Conservation (phyloP, 1,284 basidiomycete genomes). For the Microbotryum intermedium region DNA sequence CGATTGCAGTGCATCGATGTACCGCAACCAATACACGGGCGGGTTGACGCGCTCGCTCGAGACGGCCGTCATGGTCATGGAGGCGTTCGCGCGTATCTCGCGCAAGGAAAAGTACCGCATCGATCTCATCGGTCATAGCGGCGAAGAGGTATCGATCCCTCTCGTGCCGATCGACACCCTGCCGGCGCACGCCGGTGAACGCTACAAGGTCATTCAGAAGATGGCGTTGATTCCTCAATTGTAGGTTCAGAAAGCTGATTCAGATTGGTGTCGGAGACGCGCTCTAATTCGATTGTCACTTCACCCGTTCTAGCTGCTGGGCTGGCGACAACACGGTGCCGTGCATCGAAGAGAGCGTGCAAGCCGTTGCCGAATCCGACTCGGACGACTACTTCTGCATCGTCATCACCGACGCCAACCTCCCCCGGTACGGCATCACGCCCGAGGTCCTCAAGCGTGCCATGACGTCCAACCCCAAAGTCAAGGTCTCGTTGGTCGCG, state of each 20-base stretch:
- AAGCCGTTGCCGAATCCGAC: conserved; percentile 6
- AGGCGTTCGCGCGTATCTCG: conserved; percentile 31
- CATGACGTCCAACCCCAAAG: conserved; percentile 18
- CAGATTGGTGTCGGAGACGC: too few species aligned
- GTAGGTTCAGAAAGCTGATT: background rate
- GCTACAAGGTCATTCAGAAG: conserved; percentile 20
- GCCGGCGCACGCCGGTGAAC: conserved; percentile 13
- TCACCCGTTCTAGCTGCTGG: too few species aligned
- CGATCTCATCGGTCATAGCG: conserved; percentile 39
- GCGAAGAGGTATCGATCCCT: conserved; percentile 37
- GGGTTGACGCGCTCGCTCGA: conserved; percentile 16
- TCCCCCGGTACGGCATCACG: conserved; percentile 39
- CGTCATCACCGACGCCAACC: conserved; percentile 40
- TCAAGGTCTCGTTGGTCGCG: conserved; percentile 18
- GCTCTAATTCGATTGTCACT: too few species aligned
- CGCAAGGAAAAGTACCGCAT: conserved; percentile 34
- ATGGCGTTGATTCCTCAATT: conserved; percentile 21
- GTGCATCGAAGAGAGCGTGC: background rate
- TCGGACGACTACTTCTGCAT: conserved; percentile 41
- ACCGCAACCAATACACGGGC: conserved; percentile 25
- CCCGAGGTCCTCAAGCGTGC: conserved; percentile 11
- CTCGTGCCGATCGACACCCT: conserved; percentile 27
- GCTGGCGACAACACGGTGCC: conserved; percentile 31
- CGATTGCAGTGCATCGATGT: conserved; percentile 33
- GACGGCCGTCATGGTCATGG: conserved; percentile 37